Conservation (phyloP, 2,329 filamentous ascomycete species). For the Calonectria naviculata region DNA sequence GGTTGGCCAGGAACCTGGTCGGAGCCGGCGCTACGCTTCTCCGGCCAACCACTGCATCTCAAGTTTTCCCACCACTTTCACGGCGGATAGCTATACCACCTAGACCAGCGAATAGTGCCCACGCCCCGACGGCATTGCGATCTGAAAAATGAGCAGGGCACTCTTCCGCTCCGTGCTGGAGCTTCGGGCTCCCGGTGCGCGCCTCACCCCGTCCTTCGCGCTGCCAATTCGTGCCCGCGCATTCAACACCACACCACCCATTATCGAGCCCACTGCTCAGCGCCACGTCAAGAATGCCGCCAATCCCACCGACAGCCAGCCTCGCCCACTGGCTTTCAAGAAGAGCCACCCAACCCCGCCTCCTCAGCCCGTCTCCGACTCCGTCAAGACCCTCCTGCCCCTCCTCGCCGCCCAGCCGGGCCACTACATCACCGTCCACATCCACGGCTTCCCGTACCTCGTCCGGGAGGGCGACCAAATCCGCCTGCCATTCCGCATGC, state of each 20-base stretch:
- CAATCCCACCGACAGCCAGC: slow-evolving; percentile 47
- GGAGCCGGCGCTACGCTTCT: slow-evolving; percentile 50
- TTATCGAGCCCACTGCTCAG: slow-evolving; percentile 54
- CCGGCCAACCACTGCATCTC: slow-evolving; percentile 37
- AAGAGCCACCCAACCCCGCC: slow-evolving; percentile 51
- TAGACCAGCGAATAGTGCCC: slow-evolving; percentile 38
- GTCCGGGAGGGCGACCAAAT: slow-evolving; percentile 80
- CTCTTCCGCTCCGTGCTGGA: slow-evolving; percentile 73
- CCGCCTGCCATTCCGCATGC: slow-evolving; percentile 84
- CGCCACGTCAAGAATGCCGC: slow-evolving; percentile 50
- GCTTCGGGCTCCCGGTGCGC: slow-evolving; percentile 58
- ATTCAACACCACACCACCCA: slow-evolving; percentile 54
- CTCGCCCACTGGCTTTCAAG: slow-evolving; percentile 52
- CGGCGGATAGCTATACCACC: background rate
- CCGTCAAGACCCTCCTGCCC: slow-evolving; percentile 72
- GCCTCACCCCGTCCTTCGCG: slow-evolving; percentile 38
- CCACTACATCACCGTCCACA: slow-evolving; percentile 84
- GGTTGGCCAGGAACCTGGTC: slow-evolving; percentile 12
- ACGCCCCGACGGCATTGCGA: slow-evolving; percentile 38
- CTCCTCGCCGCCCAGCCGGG: slow-evolving; percentile 77
- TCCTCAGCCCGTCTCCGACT: slow-evolving; percentile 60
- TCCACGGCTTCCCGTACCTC: slow-evolving; percentile 84
- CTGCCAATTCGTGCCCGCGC: slow-evolving; percentile 41
- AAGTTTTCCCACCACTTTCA: slow-evolving; percentile 40
- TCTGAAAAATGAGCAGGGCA: slow-evolving; percentile 64